A percentile compares a stretch with the other conserved stretches of the same genome.
phyloP scores from a whole-genome alignment of 2,329 filamentous ascomycete genomes.

The Verticillium isaacii region DNA sequence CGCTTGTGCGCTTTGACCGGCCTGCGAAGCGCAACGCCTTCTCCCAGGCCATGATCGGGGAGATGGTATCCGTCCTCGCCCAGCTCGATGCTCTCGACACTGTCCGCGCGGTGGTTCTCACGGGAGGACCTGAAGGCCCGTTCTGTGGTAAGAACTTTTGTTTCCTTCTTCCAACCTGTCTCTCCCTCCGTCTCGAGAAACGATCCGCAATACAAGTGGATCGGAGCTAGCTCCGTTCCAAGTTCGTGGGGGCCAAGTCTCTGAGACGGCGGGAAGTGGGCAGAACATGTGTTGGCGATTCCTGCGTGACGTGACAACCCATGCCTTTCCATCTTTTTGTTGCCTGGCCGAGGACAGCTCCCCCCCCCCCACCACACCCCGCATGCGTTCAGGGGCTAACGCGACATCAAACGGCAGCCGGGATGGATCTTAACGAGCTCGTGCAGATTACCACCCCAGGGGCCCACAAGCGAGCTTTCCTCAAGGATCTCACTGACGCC shows the following conservation, averaged over 20 bases:
- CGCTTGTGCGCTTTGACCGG: conserved; percentile 27
- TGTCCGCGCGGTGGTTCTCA: conserved; percentile 31
- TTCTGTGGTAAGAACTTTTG: conserved; percentile 27
- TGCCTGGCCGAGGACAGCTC: not conserved
- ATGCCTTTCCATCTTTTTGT: not conserved
- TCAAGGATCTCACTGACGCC: conserved; percentile 34
- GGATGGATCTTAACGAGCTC: conserved; percentile 16
- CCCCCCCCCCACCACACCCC: not conserved
- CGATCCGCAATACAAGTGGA: not conserved
- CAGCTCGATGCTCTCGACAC: conserved; percentile 9
- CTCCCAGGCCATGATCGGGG: conserved; percentile 42
- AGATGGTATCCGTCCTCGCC: conserved; percentile 27
- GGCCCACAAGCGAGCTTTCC: conserved; percentile 15
- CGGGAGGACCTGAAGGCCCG: conserved; percentile 23
- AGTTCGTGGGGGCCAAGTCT: not conserved
- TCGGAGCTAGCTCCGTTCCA: not conserved
- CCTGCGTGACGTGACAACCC: not conserved
- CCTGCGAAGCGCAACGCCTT: conserved; percentile 56
- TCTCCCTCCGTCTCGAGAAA: not conserved
- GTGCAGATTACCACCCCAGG: conserved; percentile 16
- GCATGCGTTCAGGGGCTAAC: not conserved
- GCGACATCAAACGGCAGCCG: conserved; percentile 5
- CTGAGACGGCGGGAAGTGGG: not conserved
- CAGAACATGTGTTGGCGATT: not conserved
- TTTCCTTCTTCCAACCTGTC: not conserved